Conservation (phyloP, 768 basidiomycete species). For the Filobasidium floriforme region DNA sequence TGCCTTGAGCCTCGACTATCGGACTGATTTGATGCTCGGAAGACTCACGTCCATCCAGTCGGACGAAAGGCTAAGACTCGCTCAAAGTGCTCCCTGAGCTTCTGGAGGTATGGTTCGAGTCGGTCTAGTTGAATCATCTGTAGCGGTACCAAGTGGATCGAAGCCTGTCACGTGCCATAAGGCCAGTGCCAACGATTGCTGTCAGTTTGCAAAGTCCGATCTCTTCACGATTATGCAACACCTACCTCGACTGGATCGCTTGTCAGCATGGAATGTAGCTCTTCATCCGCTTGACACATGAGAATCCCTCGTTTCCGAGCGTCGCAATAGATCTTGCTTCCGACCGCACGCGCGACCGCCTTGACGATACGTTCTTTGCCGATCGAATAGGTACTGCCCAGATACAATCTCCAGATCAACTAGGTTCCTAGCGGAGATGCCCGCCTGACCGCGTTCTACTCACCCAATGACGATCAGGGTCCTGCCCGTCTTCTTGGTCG, state of each 20-base stretch:
- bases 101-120: slow-evolving; percentile 66
- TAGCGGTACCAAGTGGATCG: slow-evolving; percentile 74
- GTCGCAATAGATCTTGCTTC: slow-evolving; percentile 82
- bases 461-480: slow-evolving; percentile 45
- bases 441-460: neutral
- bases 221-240: neutral
- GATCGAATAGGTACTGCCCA: slow-evolving; percentile 74
- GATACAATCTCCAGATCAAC: slow-evolving; percentile 27
- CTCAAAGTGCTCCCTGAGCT: slow-evolving; percentile 63
- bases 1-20: no score
- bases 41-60: slow-evolving; percentile 87
- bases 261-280: slow-evolving; percentile 70
- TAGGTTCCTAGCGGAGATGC: neutral
- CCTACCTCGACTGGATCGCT: slow-evolving; percentile 59
- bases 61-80: slow-evolving; percentile 77
- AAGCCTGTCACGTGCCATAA: neutral
- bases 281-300: slow-evolving; percentile 73
- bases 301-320: slow-evolving; percentile 71
- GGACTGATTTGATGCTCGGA: no score
- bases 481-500: slow-evolving; percentile 28
- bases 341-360: slow-evolving; percentile 75
- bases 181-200: neutral
- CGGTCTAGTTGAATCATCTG: slow-evolving; percentile 63
- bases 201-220: neutral
- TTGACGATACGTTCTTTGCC: slow-evolving; percentile 97